Base-by-base conservation (phyloP, 345 rosid genomes). In the Litchi chinensis region DNA sequence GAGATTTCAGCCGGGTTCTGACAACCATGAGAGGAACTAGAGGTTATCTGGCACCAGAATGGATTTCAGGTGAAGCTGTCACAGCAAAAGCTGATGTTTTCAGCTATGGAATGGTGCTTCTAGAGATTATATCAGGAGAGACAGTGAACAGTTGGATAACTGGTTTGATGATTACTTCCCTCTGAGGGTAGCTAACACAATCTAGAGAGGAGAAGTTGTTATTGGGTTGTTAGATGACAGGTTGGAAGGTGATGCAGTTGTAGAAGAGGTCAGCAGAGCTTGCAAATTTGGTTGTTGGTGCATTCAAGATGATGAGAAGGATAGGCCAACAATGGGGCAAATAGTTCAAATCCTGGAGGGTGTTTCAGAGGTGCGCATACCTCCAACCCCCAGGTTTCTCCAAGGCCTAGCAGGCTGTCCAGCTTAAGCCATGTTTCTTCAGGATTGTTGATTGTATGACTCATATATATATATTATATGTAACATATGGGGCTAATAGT, bases 21-120 rank as follows among this genome's bases (percentile, higher is more conserved):
- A 77, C 79, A 24, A 69, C 74, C 44, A 77, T 57, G 79, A 77
- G 79, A n/a, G 79, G 79, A 37, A 77, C 32, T 8, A 68, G 24
- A 37, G 73, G 79, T 28, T 66, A 56, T 54, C 48, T 77, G n/a
- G 79, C 79, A 15, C 67, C 74, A 40, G 74, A 68, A 56, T 68
- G 74, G 74, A 63, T 77, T 44, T 37, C 65, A 21, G 65, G 73
- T 52, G 78, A 79, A 22, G 73, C 73, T 54, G 26, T 79, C 71
- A 79, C 85, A 19, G 41, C 46, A 40, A 83, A 79, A 74, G 80
- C 56, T 10, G 80, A 79, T 73, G 82, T 83, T 62, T 79, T 76
- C 48, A 71, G 85, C 63, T 79, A 75, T 62, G 85, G 83, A 9
- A 73, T 79, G 65, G 75, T 83, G 21, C 70, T 83, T 5, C 41